These are phyloP conservation scores for Xerocomellus dryophilus DNA, from an alignment of 768 basidiomycete genomes.

Conservation along the genomic window DNA sequence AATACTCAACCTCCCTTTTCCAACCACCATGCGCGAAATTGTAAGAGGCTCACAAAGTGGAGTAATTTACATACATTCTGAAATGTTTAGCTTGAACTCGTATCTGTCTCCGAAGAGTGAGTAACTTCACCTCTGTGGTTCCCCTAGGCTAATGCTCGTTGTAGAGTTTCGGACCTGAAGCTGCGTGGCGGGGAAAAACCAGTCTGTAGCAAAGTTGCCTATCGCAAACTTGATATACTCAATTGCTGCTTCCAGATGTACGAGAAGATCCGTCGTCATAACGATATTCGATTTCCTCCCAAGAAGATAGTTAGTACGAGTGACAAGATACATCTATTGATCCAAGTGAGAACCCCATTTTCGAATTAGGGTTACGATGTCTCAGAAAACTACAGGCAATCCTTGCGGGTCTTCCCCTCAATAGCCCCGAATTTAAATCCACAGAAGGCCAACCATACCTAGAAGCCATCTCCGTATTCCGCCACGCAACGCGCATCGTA, in stretches of 20 bases:
- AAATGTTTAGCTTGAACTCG: conserved; percentile 53
- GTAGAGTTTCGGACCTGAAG: conserved; percentile 65
- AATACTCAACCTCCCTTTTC: conserved; percentile 57
- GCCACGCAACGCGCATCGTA: conserved; percentile 72
- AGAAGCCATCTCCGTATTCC: conserved; percentile 69
- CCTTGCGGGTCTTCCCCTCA: conserved; percentile 68
- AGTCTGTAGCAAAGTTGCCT: conserved; percentile 34
- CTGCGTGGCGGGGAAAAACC: conserved; percentile 74
- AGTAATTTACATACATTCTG: background rate
- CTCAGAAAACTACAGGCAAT: conserved; percentile 50
- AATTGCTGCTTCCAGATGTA: conserved; percentile 38
- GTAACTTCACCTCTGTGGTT: conserved; percentile 11
- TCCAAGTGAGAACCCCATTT: conserved; percentile 52
- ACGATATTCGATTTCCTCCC: conserved; percentile 77
- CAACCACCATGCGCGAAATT: conserved; percentile 60
- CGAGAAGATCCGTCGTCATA: conserved; percentile 65
- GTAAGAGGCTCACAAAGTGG: conserved; percentile 39
- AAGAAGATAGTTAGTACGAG: conserved; percentile 65
- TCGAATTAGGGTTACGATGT: background rate
- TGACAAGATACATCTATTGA: conserved; percentile 79
- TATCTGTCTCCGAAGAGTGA: conserved; percentile 68
- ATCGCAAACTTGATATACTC: background rate
- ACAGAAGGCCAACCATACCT: conserved; percentile 68
- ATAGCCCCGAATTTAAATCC: conserved; percentile 63
- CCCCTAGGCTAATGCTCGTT: background rate